These are phyloP conservation scores for Grosmannia serpens DNA, from an alignment of 2,329 filamentous ascomycete species.

Conservation along the genomic window DNA sequence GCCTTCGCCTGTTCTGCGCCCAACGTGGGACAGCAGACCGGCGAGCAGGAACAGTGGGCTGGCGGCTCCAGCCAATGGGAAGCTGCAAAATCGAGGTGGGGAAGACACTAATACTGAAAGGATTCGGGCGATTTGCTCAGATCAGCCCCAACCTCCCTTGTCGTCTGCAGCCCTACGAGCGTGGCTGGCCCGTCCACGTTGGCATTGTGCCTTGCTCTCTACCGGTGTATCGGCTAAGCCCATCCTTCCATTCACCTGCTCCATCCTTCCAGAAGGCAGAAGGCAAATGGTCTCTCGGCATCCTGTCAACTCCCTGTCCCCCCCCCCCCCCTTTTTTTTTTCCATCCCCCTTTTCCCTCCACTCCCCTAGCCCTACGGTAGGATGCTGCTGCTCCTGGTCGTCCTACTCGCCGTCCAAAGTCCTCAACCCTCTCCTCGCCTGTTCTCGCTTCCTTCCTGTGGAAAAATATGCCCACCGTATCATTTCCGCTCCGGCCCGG, in stretches of 20 bases:
- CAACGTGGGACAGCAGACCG: neutral
- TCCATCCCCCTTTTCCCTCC: no score
- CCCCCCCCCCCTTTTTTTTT: no score
- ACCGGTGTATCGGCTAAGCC: neutral
- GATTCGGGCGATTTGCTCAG: neutral
- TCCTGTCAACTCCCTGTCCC: neutral
- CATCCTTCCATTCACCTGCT: neutral
- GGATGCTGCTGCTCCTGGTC: neutral
- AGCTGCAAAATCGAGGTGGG: neutral
- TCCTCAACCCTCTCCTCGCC: neutral
- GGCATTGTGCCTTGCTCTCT: neutral
- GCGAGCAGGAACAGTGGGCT: neutral
- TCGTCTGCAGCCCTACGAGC: conserved; percentile 4
- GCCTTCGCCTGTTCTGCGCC: neutral
- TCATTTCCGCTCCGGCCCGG: neutral
- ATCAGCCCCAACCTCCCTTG: neutral
- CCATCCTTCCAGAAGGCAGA: neutral
- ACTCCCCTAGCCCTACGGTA: neutral
- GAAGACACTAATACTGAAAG: neutral
- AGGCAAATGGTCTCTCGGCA: neutral
- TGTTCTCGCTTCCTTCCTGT: neutral
- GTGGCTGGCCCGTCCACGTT: neutral
- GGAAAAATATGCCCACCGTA: neutral
- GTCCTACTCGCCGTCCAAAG: neutral
- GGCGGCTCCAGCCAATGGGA: neutral